Percentiles rank a stretch among this genome's conserved stretches.
Conservation (phyloP, 2,329 filamentous ascomycete species). For the Verticillium nubilum region DNA sequence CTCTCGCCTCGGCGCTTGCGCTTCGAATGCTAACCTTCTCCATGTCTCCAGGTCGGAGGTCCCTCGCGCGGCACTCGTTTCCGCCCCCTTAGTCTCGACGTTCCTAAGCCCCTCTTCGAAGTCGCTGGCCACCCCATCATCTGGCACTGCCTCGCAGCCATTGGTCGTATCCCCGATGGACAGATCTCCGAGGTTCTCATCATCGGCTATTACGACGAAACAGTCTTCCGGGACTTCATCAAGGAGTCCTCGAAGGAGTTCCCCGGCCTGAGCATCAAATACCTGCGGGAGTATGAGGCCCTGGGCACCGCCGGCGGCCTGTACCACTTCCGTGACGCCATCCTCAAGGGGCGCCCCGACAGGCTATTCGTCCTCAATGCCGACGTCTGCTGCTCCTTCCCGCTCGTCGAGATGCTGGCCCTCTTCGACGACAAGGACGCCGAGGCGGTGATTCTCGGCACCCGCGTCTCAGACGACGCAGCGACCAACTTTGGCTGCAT, state of each 20-base stretch:
- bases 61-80: conserved; percentile 94
- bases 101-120: conserved; percentile 98
- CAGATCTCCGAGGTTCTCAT: conserved; percentile 90
- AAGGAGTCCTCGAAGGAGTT: conserved; percentile 82
- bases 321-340: conserved; percentile 98
- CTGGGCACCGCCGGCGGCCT: conserved; percentile 92
- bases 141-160: conserved; percentile 91
- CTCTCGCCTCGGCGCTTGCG: conserved; percentile 12
- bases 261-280: conserved; percentile 84
- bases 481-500: conserved; percentile 98
- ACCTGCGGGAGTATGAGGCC: conserved; percentile 95
- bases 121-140: conserved; percentile 98
- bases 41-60: conserved; percentile 69
- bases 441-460: conserved; percentile 93
- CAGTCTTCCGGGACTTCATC: conserved; percentile 96
- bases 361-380: conserved; percentile 97
- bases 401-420: conserved; percentile 89
- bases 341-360: conserved; percentile 91
- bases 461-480: conserved; percentile 82
- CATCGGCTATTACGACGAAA: conserved; percentile 98
- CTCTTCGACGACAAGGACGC: conserved; percentile 93
- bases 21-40: conserved; percentile 11
- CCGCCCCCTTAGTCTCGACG: conserved; percentile 87
- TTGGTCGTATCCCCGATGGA: conserved; percentile 78
- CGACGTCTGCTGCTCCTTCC: conserved; percentile 98